Evolutionary conservation across 495 filamentous ascomycete genomes (phyloP), one percentile per base, ranked within the genome.

Genomic region (Penicillium subrubescens): DNA sequence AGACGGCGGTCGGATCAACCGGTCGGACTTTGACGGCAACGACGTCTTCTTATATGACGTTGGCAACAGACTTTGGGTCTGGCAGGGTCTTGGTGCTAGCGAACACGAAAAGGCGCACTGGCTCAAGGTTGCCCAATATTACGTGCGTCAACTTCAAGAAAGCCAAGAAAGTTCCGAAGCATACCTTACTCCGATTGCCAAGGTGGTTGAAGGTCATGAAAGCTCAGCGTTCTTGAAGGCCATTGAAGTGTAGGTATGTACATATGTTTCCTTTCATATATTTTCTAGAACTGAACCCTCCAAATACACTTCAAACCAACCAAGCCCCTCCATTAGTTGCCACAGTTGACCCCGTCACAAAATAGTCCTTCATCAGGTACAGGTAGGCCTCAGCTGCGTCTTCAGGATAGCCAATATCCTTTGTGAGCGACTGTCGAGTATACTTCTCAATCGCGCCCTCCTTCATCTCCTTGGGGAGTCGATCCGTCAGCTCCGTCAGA

Each of bases 301-400:
- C 19, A 17, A 51, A 51, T 51, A 51, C 48, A 27, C 23, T 51
- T 51, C 51, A 65, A 29, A 67, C 65, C 31, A 67, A 19, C 21
- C 39, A 64, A 29, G 33, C 62, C 14, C 80, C 79, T 25, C 77
- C 79, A 65, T 81, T 75, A 4, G 67, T 81, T 43, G 75, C 66
- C 39, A 85, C 66, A 25, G 71, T 65, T 2, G 71, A 74, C 17
- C 85, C 87, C 12, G 84, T 87, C 17, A 73, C 76, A 73, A 82
- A 83, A 39, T 64, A 63, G 76, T 91, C 87, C 70, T 82, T 85
- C 86, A 91, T 84, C 8, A 84, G 72, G 71, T 84, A 90, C 46
- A 89, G 43, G 77, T 90, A 91, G 37, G 84, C 81, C 79, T 91
- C 87, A 0, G 84, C 88, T 5, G 86, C 79, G 72, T 90, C 87